Conservation (phyloP, 768 basidiomycete genomes). For the Trametes coccinea region DNA sequence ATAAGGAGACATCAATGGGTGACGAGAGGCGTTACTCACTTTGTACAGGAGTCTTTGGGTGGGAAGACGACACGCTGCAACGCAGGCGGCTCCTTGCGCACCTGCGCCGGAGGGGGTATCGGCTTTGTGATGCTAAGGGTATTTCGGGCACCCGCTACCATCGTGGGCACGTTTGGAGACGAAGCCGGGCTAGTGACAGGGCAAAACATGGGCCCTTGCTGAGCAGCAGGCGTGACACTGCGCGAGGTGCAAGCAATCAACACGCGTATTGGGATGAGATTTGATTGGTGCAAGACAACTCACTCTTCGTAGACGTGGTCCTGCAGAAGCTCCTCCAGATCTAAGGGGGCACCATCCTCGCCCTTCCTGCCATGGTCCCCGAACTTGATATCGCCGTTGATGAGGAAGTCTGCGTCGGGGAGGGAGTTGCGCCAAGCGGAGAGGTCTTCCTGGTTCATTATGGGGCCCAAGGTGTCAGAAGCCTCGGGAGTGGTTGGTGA, state of each 20-base stretch:
- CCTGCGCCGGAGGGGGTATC: slow-evolving; percentile 62
- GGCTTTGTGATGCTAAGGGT: slow-evolving; percentile 51
- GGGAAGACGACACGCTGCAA: slow-evolving; percentile 68
- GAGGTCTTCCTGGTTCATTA: slow-evolving; percentile 54
- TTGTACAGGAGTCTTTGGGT: slow-evolving; percentile 73
- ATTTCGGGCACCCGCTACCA: not conserved
- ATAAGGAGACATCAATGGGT: not conserved
- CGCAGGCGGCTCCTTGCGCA: slow-evolving; percentile 54
- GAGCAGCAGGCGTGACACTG: slow-evolving; percentile 13
- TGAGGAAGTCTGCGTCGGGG: slow-evolving; percentile 43
- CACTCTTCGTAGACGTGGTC: slow-evolving; percentile 78
- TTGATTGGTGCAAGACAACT: slow-evolving; percentile 31
- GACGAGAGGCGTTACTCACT: slow-evolving; percentile 45
- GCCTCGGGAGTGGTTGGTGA: slow-evolving; percentile 69
- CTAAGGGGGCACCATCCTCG: slow-evolving; percentile 47
- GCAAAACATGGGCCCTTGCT: slow-evolving; percentile 16
- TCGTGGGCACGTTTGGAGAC: slow-evolving; percentile 1
- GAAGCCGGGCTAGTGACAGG: slow-evolving; percentile 12
- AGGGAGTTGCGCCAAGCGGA: slow-evolving; percentile 60
- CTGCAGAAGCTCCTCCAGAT: slow-evolving; percentile 71
- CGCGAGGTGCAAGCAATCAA: slow-evolving; percentile 1
- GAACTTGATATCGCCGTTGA: slow-evolving; percentile 39
- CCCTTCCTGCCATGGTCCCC: slow-evolving; percentile 45
- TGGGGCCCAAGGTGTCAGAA: slow-evolving; percentile 51
- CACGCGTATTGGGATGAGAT: slow-evolving; percentile 4